Conservation (phyloP, 768 basidiomycete species). For the Hygrophoropsis aurantiaca region DNA sequence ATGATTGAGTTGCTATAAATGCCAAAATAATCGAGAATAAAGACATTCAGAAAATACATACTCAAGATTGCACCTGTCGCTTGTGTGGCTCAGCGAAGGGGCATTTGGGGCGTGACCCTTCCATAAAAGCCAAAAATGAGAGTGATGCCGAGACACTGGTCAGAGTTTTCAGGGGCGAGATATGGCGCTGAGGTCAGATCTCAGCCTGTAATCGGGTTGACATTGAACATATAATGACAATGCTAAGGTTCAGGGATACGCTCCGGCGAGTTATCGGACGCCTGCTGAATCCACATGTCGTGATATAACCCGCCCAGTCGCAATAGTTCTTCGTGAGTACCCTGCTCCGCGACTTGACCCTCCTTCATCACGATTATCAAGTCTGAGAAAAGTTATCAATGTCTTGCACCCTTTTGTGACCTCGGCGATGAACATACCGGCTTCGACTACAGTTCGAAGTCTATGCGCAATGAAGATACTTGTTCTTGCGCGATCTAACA, state of each 20-base stretch:
- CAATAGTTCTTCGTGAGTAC: slow-evolving; percentile 88
- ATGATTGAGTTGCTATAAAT: no score
- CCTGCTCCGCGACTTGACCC: slow-evolving; percentile 90
- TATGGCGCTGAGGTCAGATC: no score
- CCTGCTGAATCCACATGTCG: slow-evolving; percentile 83
- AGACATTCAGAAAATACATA: no score
- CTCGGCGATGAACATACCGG: slow-evolving; percentile 50
- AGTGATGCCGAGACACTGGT: no score
- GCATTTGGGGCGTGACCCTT: no score
- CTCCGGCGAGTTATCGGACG: slow-evolving; percentile 31
- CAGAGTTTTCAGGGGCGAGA: no score
- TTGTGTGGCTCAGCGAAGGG: no score
- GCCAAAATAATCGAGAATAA: no score
- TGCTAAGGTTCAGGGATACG: slow-evolving; percentile 5
- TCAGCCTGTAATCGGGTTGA: no score
- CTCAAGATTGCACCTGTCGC: no score
- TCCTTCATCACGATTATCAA: slow-evolving; percentile 91
- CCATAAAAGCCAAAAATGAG: no score
- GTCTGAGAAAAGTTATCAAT: slow-evolving; percentile 44
- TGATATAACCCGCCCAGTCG: slow-evolving; percentile 67
- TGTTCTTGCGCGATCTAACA: slow-evolving; percentile 79
- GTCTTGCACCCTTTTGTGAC: background rate
- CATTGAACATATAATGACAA: background rate
- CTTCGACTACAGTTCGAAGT: slow-evolving; percentile 84
- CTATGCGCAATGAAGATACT: slow-evolving; percentile 97